Evolutionary conservation across 1,284 basidiomycete genomes (phyloP).

Genomic region (Cutaneotrichosporon dermatis): DNA sequence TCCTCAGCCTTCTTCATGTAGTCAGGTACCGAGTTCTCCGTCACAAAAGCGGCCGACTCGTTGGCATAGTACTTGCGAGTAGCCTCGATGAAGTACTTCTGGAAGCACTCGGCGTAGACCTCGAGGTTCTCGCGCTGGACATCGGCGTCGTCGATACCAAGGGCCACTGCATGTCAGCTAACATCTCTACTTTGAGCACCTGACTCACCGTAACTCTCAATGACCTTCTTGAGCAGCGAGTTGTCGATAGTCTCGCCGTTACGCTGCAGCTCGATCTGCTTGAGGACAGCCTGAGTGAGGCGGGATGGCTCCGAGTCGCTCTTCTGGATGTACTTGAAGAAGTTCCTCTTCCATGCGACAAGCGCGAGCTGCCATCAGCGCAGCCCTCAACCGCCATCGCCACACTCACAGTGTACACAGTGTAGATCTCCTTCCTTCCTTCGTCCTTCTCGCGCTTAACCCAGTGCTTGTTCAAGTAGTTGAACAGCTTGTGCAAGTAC

Average conservation of each 20-base stretch:
- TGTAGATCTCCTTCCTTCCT: constrained; percentile 90
- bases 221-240: constrained; percentile 88
- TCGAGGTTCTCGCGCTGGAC: constrained; percentile 59
- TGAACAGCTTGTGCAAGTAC: constrained; percentile 92
- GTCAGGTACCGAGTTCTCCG: constrained; percentile 86
- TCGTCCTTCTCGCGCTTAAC: constrained; percentile 98
- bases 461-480: constrained; percentile 98
- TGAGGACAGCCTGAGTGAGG: constrained; percentile 80
- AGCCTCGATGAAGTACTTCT: constrained; percentile 78
- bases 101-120: constrained; percentile 89
- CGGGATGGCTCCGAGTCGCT: constrained; percentile 61
- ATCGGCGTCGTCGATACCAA: constrained; percentile 88
- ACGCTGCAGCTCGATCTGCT: constrained; percentile 85
- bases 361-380: constrained; percentile 67
- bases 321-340: constrained; percentile 79
- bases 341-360: constrained; percentile 89
- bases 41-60: constrained; percentile 86
- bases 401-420: constrained; percentile 82
- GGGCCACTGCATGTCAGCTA: constrained; percentile 60
- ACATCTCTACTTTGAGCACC: neutral
- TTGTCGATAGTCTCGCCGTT: constrained; percentile 94
- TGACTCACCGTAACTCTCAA: constrained; percentile 73
- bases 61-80: constrained; percentile 88
- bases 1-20: constrained; percentile 96
- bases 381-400: neutral